Evolutionary conservation across 1,284 basidiomycete genomes (phyloP), one percentile per base, ranked within the genome.

Genomic region (Ceratobasidium sp.): DNA sequence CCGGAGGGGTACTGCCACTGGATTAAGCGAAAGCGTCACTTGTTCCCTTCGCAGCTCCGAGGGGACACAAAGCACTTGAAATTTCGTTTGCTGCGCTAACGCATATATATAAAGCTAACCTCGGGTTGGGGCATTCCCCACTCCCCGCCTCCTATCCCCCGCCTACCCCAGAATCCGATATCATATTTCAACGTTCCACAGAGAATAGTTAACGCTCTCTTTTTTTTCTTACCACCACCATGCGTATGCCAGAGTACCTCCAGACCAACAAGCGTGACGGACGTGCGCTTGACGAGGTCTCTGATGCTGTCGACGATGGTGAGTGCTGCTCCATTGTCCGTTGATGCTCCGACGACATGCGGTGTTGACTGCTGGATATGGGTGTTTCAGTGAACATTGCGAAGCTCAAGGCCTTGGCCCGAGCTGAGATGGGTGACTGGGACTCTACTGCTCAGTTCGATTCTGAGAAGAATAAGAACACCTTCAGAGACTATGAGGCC

Each of bases 231-330:
- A 33, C 33, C 28, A 52, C 65, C 48, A 52, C 71, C 23, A 75
- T 75, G 71, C 71, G 71, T 56, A 75, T 75, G 71, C 71, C 71
- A 42, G 71, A 64, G 61, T 64, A 28, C 61, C 71, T 75, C 61
- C 28, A 75, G 33, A 56, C 50, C 46, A 54, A 64, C 44, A 64
- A 75, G 28, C 71, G 71, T 38, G 80, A 80, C 81, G 86, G 83
- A 20, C 82, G 80, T 64, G 83, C 87, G 78, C 87, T 94, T 79
- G 93, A 94, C 81, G 84, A 82, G n/a, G 87, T 91, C 57, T 94
- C 92, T 17, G 94, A 95, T 82, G 90, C 90, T 59, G 87, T 95
- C 68, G 94, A 95, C 85, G 86, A 91, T 81, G 92, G 92, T 92
- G 77, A 12, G 87, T 83, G 33, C 4, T 33, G 33, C 68, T 42